phyloP scores from a whole-genome alignment of 208 protist genomes.

The Acanthamoeba healyi region DNA sequence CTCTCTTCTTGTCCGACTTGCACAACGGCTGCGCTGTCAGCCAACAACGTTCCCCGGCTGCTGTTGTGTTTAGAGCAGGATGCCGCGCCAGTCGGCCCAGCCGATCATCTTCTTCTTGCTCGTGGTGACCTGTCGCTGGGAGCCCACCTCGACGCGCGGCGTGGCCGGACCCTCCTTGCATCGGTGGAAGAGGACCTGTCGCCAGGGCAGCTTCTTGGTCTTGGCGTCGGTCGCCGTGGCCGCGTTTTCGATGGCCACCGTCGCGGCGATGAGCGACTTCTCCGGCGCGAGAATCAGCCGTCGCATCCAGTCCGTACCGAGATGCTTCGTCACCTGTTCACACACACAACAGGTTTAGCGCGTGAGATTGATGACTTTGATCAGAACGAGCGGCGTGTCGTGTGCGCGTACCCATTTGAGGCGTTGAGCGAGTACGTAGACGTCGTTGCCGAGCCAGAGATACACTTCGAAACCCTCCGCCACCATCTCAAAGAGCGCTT shows the following conservation, averaged over 20 bases:
- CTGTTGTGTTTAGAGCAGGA: background rate
- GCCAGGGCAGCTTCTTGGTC: slow-evolving; percentile 34
- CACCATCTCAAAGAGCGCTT: slow-evolving; percentile 26
- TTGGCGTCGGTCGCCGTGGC: background rate
- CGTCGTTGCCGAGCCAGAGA: slow-evolving; percentile 10
- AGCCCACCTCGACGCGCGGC: slow-evolving; percentile 12
- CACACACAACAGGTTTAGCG: background rate
- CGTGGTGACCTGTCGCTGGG: background rate
- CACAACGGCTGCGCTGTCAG: too few species aligned
- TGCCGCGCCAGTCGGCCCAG: slow-evolving; percentile 20
- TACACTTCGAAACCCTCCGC: slow-evolving; percentile 3
- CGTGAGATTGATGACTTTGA: background rate
- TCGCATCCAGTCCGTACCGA: background rate
- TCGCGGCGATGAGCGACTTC: slow-evolving; percentile 1
- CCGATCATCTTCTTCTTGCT: slow-evolving; percentile 27
- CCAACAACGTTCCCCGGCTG: too few species aligned
- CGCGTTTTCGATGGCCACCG: slow-evolving; percentile 29
- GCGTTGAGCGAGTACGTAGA: background rate
- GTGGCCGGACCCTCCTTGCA: slow-evolving; percentile 10
- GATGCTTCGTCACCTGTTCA: background rate
- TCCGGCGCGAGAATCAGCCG: background rate
- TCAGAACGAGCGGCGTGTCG: background rate
- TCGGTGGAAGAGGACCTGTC: slow-evolving; percentile 50
- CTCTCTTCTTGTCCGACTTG: too few species aligned
- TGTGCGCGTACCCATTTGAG: background rate